Conservation (phyloP, 371 early-diverging fungal genomes). For the Mucor mucedo region DNA sequence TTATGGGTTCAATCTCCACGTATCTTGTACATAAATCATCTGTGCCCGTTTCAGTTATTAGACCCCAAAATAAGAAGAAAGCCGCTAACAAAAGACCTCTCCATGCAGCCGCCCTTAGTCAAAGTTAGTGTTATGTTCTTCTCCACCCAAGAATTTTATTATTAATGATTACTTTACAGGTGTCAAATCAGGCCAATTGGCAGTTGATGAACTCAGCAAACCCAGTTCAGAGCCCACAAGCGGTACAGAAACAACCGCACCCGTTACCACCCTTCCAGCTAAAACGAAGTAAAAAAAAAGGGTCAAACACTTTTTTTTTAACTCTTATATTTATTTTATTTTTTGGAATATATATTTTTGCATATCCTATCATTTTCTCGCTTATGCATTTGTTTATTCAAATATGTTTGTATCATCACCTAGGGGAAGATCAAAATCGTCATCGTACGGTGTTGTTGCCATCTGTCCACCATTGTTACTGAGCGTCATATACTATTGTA, state of each 20-base stretch:
- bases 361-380: not conserved
- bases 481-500: constrained; percentile 44
- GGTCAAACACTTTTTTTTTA: too few species aligned
- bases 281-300: not conserved
- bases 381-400: constrained; percentile 12
- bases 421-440: constrained; percentile 44
- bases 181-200: constrained; percentile 38
- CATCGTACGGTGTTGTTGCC: constrained; percentile 36
- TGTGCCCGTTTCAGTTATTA: constrained; percentile 65
- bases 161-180: constrained; percentile 17
- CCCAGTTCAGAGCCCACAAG: not conserved
- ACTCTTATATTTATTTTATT: not conserved
- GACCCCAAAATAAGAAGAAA: constrained; percentile 52
- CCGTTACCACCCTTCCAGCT: not conserved
- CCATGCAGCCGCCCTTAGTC: constrained; percentile 35
- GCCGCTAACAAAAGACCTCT: constrained; percentile 22
- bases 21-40: constrained; percentile 64
- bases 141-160: not conserved
- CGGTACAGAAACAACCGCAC: not conserved
- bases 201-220: constrained; percentile 44
- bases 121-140: constrained; percentile 38
- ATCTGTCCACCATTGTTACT: constrained; percentile 36
- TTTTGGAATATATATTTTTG: not conserved
- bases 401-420: constrained; percentile 41
- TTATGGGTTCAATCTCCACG: constrained; percentile 62